Percentiles rank a stretch among this genome's conserved stretches.
Conservation (phyloP, 768 basidiomycete genomes). For the Pleurotus tuber-regium region DNA sequence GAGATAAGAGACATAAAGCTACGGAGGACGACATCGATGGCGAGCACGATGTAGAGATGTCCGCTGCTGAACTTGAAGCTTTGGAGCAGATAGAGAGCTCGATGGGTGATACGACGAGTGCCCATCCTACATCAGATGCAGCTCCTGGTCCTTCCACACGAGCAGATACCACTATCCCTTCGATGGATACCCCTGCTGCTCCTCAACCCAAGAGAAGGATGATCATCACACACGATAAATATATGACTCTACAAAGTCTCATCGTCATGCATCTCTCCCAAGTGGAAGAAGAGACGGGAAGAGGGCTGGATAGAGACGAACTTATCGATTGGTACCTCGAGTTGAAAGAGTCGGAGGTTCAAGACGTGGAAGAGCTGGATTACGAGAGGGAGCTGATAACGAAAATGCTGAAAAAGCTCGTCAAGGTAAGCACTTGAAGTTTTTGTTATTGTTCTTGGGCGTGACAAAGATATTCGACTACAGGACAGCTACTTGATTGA, state of each 20-base stretch:
- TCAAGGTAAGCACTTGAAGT: slow-evolving; percentile 63
- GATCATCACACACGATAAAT: slow-evolving; percentile 96
- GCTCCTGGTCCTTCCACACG: slow-evolving; percentile 31
- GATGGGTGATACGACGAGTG: slow-evolving; percentile 25
- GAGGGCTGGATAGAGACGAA: slow-evolving; percentile 85
- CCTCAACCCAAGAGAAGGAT: slow-evolving; percentile 65
- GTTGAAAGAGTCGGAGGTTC: slow-evolving; percentile 77
- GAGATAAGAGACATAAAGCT: slow-evolving; percentile 29
- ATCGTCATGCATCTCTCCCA: slow-evolving; percentile 81
- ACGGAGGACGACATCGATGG: slow-evolving; percentile 41
- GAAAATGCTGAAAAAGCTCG: slow-evolving; percentile 86
- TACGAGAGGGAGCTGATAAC: slow-evolving; percentile 87
- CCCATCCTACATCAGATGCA: slow-evolving; percentile 29
- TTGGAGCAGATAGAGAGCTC: slow-evolving; percentile 50
- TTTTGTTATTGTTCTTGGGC: no score
- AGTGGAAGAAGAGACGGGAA: slow-evolving; percentile 70
- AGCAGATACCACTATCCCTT: slow-evolving; percentile 22
- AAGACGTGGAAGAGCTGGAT: slow-evolving; percentile 84
- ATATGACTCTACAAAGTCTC: slow-evolving; percentile 84
- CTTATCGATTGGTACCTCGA: slow-evolving; percentile 98
- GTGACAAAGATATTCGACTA: neutral
- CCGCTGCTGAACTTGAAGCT: slow-evolving; percentile 56
- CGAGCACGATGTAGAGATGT: slow-evolving; percentile 63
- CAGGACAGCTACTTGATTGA: slow-evolving; percentile 87
- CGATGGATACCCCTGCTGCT: slow-evolving; percentile 13